Percentiles rank a stretch among this genome's conserved stretches.
These are phyloP conservation scores for Amanita fuliginea DNA, from an alignment of 768 basidiomycete genomes.

Conservation along the genomic window DNA sequence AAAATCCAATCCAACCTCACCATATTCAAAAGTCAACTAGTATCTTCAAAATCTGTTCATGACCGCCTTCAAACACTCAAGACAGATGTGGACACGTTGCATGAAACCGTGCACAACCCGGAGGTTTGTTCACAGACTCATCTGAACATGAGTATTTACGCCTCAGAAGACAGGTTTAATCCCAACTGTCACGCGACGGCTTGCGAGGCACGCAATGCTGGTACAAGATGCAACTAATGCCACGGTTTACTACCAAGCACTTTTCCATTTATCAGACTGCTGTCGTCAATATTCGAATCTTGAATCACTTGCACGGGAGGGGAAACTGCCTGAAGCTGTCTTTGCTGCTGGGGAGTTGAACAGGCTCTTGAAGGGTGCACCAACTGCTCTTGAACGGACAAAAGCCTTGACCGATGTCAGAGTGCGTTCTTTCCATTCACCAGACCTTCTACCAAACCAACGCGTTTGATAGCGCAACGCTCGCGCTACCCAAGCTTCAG, in stretches of 20 bases:
- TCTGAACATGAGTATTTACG: neutral
- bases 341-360: constrained; percentile 30
- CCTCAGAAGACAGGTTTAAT: constrained; percentile 53
- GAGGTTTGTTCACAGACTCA: constrained; percentile 32
- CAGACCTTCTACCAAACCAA: neutral
- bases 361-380: constrained; percentile 32
- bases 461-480: constrained; percentile 35
- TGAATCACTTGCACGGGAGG: constrained; percentile 35
- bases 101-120: constrained; percentile 39
- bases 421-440: constrained; percentile 28
- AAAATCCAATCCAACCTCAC: constrained; percentile 57
- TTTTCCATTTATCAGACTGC: constrained; percentile 47
- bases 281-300: constrained; percentile 34
- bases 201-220: constrained; percentile 51
- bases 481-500: constrained; percentile 40
- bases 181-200: constrained; percentile 40
- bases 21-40: constrained; percentile 51
- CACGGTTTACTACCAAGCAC: constrained; percentile 32
- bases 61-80: constrained; percentile 40
- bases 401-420: constrained; percentile 44
- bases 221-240: constrained; percentile 55
- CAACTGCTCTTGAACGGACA: constrained; percentile 39
- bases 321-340: constrained; percentile 57
- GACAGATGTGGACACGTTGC: constrained; percentile 40
- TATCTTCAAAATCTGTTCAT: constrained; percentile 55